Evolutionary conservation across 2,329 filamentous ascomycete species (phyloP), one percentile per base, ranked within the genome.

Genomic region (Chalaropsis thielavioides): DNA sequence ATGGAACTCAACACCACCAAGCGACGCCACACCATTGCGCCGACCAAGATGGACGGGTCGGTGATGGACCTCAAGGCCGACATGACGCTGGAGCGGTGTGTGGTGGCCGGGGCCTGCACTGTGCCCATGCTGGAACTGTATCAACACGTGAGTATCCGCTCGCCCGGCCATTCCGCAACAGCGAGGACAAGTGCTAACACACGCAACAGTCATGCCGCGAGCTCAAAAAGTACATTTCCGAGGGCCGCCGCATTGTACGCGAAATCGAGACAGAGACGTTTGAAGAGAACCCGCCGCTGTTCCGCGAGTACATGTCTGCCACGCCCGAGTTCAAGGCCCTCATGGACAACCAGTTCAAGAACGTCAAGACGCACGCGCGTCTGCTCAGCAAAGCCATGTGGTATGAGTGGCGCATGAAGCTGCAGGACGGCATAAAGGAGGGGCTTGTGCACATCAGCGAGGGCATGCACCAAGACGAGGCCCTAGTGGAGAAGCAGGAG

Each of bases 1-100:
- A 96, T 99, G 89, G 94, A 99, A 73, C 80, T 99, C 61, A 96
- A 88, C n/a, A 96, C 92, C 0, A 96, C 92, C 0, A 97, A 97
- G 73, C 82, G 92, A 69, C 83, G 94, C 64, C 88, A 95, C 70
- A 97, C 92, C 0, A 85, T 87, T 58, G 87, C 83, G 2, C 85
- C 85, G 15, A 73, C 77, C 63, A 71, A 74, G 13, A 72, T 78
- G 22, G 76, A 80, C 54, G 76, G 76, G 24, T 71, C 74, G 7
- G 69, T 74, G 5, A 70, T 72, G 4, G 76, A 75, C 44, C 75
- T 71, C 6, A 75, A 78, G 67, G 81, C 84, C 35, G 80, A 83
- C 54, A 69, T 81, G 64, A 81, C 81, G 3, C 78, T 95, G 7
- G 89, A 92, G 72, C 83, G 85, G 65, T 91, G 88, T 68, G 88